Evolutionary conservation across 169 alveolate species (phyloP), one percentile per base, ranked within the genome.

Genomic region (Eimeria tenella): DNA sequence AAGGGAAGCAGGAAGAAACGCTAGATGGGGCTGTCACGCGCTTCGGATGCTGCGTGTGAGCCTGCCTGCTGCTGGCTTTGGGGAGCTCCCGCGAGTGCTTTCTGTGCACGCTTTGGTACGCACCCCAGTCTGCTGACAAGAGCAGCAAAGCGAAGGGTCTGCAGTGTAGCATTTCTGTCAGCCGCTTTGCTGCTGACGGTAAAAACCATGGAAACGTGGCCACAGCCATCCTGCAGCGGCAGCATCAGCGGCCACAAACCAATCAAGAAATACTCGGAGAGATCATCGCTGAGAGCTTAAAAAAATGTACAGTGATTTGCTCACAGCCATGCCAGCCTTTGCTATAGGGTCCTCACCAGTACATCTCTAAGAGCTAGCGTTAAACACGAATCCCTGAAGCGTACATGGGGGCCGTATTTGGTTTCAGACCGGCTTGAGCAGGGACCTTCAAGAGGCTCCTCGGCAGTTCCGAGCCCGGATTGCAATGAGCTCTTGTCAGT

Each of bases 181-280:
- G 68, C 70, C 71, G 19, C 56, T 17, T 79, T 79, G 88, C 88
- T 79, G 88, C 70, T 79, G 31, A 50, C 88, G n/a, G 88, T 79
- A 31, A 79, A 79, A 21, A 79, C 88, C 88, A 79, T 6, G 31
- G 88, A 23, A 31, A 79, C 70, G 70, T 79, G 88, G 70, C 71
- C 88, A 50, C 88, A 79, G 49, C 88, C 88, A 49, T 79, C 88
- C 88, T 79, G 88, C 42, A 79, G 77, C 73, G 21, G 73, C 73
- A 63, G 73, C 73, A 63, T n/a, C 73, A 63, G 73, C 73, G 21
- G 73, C 73, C 15, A 25, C 73, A 63, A 15, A 31, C 42, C 42
- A 31, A 31, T 1, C 4, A 31, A 31, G 42, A 31, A 31, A 31
- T 1, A 31, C 42, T 2, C 42, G 42, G 42, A 31, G 42, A 31